Evolutionary conservation across 805 yeast species (phyloP).

Genomic region (Schizosaccharomyces cryophilus): DNA sequence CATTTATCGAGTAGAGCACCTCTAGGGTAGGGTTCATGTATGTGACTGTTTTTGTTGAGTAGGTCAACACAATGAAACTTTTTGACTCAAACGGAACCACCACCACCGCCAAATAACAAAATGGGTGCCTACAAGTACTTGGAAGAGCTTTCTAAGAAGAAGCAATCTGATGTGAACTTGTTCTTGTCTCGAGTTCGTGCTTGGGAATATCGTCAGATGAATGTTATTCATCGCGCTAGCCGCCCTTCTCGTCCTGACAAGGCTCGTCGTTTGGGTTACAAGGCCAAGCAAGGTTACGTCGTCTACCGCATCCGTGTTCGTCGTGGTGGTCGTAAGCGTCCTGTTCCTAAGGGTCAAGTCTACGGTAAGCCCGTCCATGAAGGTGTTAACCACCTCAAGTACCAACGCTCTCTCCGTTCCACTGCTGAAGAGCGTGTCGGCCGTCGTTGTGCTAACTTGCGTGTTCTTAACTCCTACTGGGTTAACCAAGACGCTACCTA

Average conservation of each 20-base stretch:
- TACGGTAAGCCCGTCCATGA: slow-evolving; percentile 99
- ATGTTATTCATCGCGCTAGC: slow-evolving; percentile 93
- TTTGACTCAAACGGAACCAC: not conserved
- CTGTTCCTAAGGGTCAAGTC: slow-evolving; percentile 99
- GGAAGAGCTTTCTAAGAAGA: slow-evolving; percentile 92
- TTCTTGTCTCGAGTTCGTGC: slow-evolving; percentile 98
- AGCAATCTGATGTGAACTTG: slow-evolving; percentile 98
- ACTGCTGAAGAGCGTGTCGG: slow-evolving; percentile 99
- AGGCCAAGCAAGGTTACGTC: slow-evolving; percentile 99
- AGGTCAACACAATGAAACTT: not conserved
- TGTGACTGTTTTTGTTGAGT: not conserved
- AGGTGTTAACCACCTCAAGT: slow-evolving; percentile 97
- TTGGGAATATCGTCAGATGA: slow-evolving; percentile 99
- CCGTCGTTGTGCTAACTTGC: slow-evolving; percentile 93
- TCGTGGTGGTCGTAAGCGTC: slow-evolving; percentile 99
- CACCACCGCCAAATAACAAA: not conserved
- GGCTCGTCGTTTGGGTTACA: slow-evolving; percentile 99
- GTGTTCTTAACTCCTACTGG: slow-evolving; percentile 99
- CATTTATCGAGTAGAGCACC: not conserved
- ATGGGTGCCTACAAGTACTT: slow-evolving; percentile 98
- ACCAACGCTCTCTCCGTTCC: slow-evolving; percentile 93
- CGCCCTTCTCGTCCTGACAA: slow-evolving; percentile 99
- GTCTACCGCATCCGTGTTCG: slow-evolving; percentile 97
- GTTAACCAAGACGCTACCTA: slow-evolving; percentile 97
- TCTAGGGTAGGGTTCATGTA: not conserved